Percentiles rank a stretch among this genome's conserved stretches.
These are phyloP conservation scores for Stagonosporopsis tanaceti DNA, from an alignment of 2,329 filamentous ascomycete species.

Conservation along the genomic window DNA sequence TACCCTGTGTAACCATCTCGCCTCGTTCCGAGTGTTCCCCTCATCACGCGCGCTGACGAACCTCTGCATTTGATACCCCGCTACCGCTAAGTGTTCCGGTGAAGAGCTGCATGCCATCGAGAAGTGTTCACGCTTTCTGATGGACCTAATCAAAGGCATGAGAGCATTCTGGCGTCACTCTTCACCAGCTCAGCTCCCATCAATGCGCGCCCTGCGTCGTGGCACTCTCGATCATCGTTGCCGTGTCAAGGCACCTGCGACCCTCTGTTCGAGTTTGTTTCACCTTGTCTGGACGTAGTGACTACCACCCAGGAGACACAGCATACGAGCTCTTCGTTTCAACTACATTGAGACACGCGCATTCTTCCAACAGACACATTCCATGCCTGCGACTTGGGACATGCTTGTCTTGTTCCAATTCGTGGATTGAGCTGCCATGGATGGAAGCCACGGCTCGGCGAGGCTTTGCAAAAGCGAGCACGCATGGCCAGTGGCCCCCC, in stretches of 20 bases:
- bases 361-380: conserved; percentile 4
- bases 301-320: conserved; percentile 16
- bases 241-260: conserved; percentile 11
- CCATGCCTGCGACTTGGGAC: conserved; percentile 2
- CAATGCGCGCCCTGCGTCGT: conserved; percentile 12
- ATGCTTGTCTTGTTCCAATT: conserved; percentile 3
- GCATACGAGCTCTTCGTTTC: conserved; percentile 13
- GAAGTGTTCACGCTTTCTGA: conserved; percentile 8
- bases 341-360: conserved; percentile 8
- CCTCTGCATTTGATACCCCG: conserved; percentile 30
- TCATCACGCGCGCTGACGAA: conserved; percentile 34
- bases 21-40: conserved; percentile 29
- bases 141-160: neutral
- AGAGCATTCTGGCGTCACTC: conserved; percentile 12
- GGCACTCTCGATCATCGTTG: conserved; percentile 22
- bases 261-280: conserved; percentile 12
- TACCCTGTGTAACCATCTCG: conserved; percentile 43
- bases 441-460: neutral
- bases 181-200: neutral
- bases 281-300: conserved; percentile 18
- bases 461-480: conserved; percentile 5
- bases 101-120: conserved; percentile 33
- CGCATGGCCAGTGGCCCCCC: conserved; percentile 15
- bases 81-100: conserved; percentile 35
- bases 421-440: conserved; percentile 4